phyloP scores from a whole-genome alignment of 352 stramenopile genomes.

The Thalassiosira ordinaria region DNA sequence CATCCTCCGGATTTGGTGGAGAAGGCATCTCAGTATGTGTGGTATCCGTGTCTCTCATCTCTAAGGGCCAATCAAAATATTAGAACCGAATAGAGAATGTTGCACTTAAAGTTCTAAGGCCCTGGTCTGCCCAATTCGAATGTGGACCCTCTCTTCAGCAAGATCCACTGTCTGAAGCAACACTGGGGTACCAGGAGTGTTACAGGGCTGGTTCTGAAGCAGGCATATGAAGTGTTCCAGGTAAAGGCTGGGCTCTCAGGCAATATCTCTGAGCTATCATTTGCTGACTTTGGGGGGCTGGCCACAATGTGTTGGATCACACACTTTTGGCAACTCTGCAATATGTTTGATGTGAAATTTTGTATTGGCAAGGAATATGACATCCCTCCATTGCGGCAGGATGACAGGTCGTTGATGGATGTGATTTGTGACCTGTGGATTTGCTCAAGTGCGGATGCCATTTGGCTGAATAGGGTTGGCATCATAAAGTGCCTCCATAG shows the following conservation, averaged over 20 bases:
- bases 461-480: not conserved
- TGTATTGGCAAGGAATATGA: not conserved
- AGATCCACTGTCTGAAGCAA: not conserved
- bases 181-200: not conserved
- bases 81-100: too few species aligned
- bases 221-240: conserved; percentile 3
- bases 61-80: too few species aligned
- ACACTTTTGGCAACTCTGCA: conserved; percentile 6
- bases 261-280: too few species aligned
- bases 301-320: not conserved
- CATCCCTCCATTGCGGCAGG: not conserved
- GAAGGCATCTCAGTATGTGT: not conserved
- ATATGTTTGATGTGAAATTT: not conserved
- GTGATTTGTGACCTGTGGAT: not conserved
- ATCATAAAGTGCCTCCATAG: not conserved
- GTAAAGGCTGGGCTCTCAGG: not conserved
- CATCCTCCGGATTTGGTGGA: not conserved
- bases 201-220: not conserved
- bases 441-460: not conserved
- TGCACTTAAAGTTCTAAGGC: too few species aligned
- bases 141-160: not conserved
- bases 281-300: too few species aligned
- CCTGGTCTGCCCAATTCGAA: conserved; percentile 6
- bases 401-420: not conserved
- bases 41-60: too few species aligned